Percentiles rank a stretch among this genome's conserved stretches.
These are phyloP conservation scores for Trifolium dubium DNA, from an alignment of 306 rosid genomes.

Conservation along the genomic window DNA sequence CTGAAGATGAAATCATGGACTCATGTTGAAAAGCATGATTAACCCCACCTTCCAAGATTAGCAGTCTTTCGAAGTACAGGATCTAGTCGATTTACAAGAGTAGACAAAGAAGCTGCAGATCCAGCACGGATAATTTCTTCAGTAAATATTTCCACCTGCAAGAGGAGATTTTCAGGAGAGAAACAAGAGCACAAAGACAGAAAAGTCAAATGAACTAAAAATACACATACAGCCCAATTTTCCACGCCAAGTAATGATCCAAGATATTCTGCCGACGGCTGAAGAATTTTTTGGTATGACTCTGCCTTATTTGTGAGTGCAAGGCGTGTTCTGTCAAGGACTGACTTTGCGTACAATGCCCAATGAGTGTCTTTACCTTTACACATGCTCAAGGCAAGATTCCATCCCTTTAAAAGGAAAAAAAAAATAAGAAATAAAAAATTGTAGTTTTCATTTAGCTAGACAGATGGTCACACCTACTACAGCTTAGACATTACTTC, in stretches of 20 bases:
- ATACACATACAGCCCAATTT: slow-evolving; percentile 79
- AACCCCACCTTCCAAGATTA: slow-evolving; percentile 84
- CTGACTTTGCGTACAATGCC: slow-evolving; percentile 93
- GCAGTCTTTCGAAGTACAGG: slow-evolving; percentile 93
- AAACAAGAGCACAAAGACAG: slow-evolving; percentile 26
- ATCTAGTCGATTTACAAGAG: slow-evolving; percentile 89
- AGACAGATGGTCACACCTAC: slow-evolving; percentile 15
- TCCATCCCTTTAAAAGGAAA: slow-evolving; percentile 79
- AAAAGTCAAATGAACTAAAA: slow-evolving; percentile 22
- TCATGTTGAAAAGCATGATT: slow-evolving; percentile 33
- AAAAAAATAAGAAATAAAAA: slow-evolving; percentile 41
- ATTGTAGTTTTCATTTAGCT: slow-evolving; percentile 31
- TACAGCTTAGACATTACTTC: slow-evolving; percentile 26
- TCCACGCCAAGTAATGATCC: slow-evolving; percentile 93
- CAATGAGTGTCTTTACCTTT: slow-evolving; percentile 65
- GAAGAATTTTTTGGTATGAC: slow-evolving; percentile 74
- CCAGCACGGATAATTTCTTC: slow-evolving; percentile 99
- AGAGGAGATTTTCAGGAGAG: slow-evolving; percentile 52
- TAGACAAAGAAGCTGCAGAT: slow-evolving; percentile 92
- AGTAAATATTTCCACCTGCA: slow-evolving; percentile 91
- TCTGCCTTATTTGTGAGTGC: slow-evolving; percentile 92
- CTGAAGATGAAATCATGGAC: slow-evolving; percentile 39
- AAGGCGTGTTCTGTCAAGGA: slow-evolving; percentile 96
- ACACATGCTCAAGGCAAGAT: slow-evolving; percentile 68
- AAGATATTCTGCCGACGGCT: slow-evolving; percentile 95